Base-by-base conservation (phyloP, 768 basidiomycete species). In the Naganishia vishniacii region DNA sequence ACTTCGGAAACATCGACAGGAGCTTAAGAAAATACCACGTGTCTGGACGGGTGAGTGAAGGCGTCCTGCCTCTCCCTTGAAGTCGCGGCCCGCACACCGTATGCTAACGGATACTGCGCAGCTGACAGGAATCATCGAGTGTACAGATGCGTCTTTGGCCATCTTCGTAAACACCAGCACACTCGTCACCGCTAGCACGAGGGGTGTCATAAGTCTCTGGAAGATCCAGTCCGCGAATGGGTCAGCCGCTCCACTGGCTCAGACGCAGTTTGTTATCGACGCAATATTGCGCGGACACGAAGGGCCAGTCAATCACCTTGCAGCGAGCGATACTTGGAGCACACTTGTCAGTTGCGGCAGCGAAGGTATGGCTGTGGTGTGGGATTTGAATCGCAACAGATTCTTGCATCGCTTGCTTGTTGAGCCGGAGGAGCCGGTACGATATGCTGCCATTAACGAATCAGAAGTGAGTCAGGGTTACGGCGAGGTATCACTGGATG, bases 181-280 rank as follows among this genome's bases (percentile, higher is more conserved):
- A 40, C 80, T 95, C 15, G 84, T 89, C 16, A 92, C 91, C 0
- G 91, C 90, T 1, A 88, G 86, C 15, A 82, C 82, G 45, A 88
- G 90, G 71, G 85, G 86, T 65, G 86, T 85, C 11, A 84, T 95
- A n/a, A 84, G 89, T 4, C 77, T 92, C 29, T 95, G 92, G 92
- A 85, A 81, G 65, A 67, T 88, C 9, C 75, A 76, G 12, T 82
- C 82, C 26, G 78, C 80, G 32, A 78, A 76, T 45, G 42, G 70
- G 28, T 70, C 66, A n/a, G 65, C 68, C 64, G 58, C 72, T 42
- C 51, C 59, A 53, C 58, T 53, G 29, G 75, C 75, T 64, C 67
- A 71, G 63, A 68, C 72, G 42, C 71, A 72, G 29, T 59, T 78
- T 58, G 62, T 69, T 11, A 80, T 88, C 23, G 83, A 85, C 4